Evolutionary conservation across 108 stramenopile genomes (phyloP), one percentile per base, ranked within the genome.

Genomic region (Skeletonema tropicum): DNA sequence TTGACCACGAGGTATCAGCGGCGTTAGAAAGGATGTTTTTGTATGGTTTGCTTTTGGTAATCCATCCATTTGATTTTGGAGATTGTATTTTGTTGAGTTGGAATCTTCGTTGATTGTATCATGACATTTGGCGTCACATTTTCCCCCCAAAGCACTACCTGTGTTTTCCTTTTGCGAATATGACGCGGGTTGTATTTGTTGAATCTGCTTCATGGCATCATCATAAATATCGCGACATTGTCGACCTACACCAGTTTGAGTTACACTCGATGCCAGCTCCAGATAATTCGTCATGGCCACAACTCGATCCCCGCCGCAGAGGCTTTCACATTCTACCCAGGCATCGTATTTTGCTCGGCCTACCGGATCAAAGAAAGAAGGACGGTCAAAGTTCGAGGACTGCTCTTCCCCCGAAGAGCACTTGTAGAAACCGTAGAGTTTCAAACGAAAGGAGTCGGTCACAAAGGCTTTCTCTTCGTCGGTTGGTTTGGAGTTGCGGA

Each of bases 1-100:
- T 21, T 80, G 75, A 23, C 94, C 94, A 12, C 94, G 89, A n/a
- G 94, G 90, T 32, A 91, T 41, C 23, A 93, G 65, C 1, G 89
- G 81, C 30, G 73, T 13, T 19, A 71, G 77, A n/a, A 71, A 39
- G 17, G 31, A 26, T 26, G 62, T 12, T 46, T 21, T 9, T 33
- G 52, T 0, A 17, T 6, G 10, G 6, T 38, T 38, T 55, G 52
- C 0, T n/a, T 10, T 23, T 9, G 52, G 9, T 55, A 55, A 23
- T 55, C 23, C 52, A 21, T 23, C 52, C 15, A n/a, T n/a, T 45
- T n/a, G 42, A 45, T 45, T 45, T 15, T 15, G n/a, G 42, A 5
- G 42, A 45, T 45, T n/a, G 15, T 45, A 12, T 45, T n/a, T 45
- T 45, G 42, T n/a, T 45, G 42, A n/a, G 15, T 15, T 45, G 3